Evolutionary conservation across 805 yeast genomes (phyloP), one percentile per base, ranked within the genome.

Genomic region (Kurtzmaniella cleridarum): DNA sequence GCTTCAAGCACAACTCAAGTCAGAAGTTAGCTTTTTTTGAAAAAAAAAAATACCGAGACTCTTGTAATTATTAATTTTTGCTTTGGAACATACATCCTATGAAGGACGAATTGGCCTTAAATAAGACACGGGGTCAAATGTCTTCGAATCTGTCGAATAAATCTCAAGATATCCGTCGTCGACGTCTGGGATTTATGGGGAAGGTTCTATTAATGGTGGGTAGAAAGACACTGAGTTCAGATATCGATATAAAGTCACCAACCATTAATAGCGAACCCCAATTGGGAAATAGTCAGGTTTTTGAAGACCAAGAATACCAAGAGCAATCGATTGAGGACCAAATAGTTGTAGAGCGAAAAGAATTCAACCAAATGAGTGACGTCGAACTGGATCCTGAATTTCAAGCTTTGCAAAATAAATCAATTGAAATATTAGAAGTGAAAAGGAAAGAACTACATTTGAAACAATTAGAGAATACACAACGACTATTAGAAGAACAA

Each of bases 311-410:
- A 20, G 24, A 20, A 20, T 5, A 20, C 8, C 24, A 8, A 20
- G 24, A 20, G 8, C 24, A n/a, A n/a, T n/a, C n/a, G n/a, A n/a
- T n/a, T n/a, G n/a, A n/a, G n/a, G n/a, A n/a, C n/a, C n/a, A 8
- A 20, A 20, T 20, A 20, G 8, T 5, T 20, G 24, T 5, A 20
- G 24, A 20, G 8, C 24, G 24, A 20, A 5, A 20, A 20, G 24
- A 20, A 8, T 20, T 5, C 8, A 20, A 20, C 8, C 24, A 20
- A 20, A 20, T 20, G 7, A 20, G 24, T 5, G 24, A 20, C 24
- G 24, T 20, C 5, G 24, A 20, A 23, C 39, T 36, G 34, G 39
- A 36, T 29, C 34, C 29, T 29, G 39, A 36, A 24, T 36, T 36
- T 28, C 23, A 30, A n/a, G 33, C 18, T 29, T 27, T 36, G 17